phyloP scores from a whole-genome alignment of 1,139 yeast genomes.

The Blastobotrys malaysiensis region DNA sequence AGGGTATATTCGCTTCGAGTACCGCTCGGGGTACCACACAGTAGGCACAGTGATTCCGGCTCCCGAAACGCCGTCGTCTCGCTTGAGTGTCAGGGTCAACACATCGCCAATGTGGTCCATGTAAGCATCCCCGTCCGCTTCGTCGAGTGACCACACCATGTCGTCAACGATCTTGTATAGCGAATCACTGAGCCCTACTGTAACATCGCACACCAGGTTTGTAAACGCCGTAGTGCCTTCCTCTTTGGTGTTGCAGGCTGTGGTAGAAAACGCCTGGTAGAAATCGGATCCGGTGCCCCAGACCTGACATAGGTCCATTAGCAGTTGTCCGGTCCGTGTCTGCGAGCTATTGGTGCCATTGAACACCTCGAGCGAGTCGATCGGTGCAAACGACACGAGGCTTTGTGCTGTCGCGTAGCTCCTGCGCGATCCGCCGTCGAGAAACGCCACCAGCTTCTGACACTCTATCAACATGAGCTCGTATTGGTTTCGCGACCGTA shows the following conservation, averaged over 20 bases:
- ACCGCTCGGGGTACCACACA: conserved; percentile 44
- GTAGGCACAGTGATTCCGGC: conserved; percentile 36
- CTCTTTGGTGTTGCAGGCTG: conserved; percentile 1
- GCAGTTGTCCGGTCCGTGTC: conserved; percentile 19
- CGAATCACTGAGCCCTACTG: conserved; percentile 21
- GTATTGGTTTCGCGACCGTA: conserved; percentile 19
- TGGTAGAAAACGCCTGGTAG: not conserved
- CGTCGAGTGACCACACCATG: conserved; percentile 22
- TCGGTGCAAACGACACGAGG: conserved; percentile 25
- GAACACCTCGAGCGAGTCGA: conserved; percentile 22
- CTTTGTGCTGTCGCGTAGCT: conserved; percentile 38
- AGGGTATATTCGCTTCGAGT: conserved; percentile 30
- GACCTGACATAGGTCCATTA: conserved; percentile 16
- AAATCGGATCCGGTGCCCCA: conserved; percentile 18
- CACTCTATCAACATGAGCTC: conserved; percentile 33
- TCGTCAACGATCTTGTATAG: conserved; percentile 27
- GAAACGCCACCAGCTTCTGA: conserved; percentile 42
- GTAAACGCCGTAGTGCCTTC: conserved; percentile 13
- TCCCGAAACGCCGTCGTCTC: conserved; percentile 30
- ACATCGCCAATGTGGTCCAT: conserved; percentile 37
- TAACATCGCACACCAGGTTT: conserved; percentile 24
- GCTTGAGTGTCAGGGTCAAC: conserved; percentile 37
- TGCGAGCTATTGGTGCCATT: conserved; percentile 26
- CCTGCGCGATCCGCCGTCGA: conserved; percentile 39
- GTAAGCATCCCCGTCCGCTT: conserved; percentile 21